Percentiles rank a stretch among this genome's conserved stretches.
These are phyloP conservation scores for Aspergillus ustus DNA, from an alignment of 2,329 filamentous ascomycete genomes.

Conservation along the genomic window DNA sequence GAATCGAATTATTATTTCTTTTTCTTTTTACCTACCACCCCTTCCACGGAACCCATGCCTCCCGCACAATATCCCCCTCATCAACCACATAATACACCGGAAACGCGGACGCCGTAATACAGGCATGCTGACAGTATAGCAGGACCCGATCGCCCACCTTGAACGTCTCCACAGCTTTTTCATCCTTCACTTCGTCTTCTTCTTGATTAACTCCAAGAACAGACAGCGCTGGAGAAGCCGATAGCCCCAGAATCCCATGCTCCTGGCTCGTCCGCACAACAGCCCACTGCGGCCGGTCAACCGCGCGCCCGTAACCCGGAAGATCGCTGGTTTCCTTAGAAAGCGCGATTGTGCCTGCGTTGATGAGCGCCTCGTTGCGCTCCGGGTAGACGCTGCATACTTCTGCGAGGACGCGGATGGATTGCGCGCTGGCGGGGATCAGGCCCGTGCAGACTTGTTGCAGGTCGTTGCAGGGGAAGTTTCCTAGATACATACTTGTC, in stretches of 20 bases:
- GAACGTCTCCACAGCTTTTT: conserved; percentile 50
- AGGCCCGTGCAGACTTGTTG: conserved; percentile 78
- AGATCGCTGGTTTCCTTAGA: conserved; percentile 73
- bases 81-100: conserved; percentile 76
- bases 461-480: conserved; percentile 73
- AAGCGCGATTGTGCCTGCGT: conserved; percentile 71
- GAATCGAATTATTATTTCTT: background rate
- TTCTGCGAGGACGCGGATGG: conserved; percentile 65
- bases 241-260: conserved; percentile 72
- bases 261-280: conserved; percentile 77
- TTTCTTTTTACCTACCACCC: conserved; percentile 23
- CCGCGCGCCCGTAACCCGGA: conserved; percentile 71
- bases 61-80: conserved; percentile 29
- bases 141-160: conserved; percentile 68
- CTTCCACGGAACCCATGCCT: conserved; percentile 35
- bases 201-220: conserved; percentile 7
- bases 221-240: conserved; percentile 21
- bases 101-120: conserved; percentile 72
- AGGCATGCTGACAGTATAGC: conserved; percentile 81
- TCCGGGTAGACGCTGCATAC: conserved; percentile 69
- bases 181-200: conserved; percentile 19
- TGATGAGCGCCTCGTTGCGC: conserved; percentile 67
- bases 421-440: conserved; percentile 31
- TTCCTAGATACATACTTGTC: conserved; percentile 20
- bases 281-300: conserved; percentile 64